These are phyloP conservation scores for Forsythia viridissima DNA, from an alignment of 257 asterid genomes.

Conservation along the genomic window DNA sequence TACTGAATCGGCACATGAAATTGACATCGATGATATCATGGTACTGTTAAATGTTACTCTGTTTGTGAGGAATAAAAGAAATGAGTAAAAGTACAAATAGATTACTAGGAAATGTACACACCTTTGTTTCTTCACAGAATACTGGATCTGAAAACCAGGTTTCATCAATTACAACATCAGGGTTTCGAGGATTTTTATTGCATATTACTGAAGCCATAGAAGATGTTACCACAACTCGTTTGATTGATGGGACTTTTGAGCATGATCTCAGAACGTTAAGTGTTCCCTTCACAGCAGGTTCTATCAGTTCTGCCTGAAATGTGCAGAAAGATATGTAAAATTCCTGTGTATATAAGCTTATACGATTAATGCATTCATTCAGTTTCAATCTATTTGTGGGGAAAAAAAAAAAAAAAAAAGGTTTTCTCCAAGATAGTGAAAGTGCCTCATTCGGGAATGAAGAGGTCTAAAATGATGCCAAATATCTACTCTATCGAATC, in stretches of 20 bases:
- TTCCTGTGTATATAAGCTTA: not conserved
- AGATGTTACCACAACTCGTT: conserved; percentile 56
- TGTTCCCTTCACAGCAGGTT: conserved; percentile 62
- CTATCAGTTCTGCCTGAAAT: conserved; percentile 41
- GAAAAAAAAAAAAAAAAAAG: too few species aligned
- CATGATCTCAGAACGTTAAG: conserved; percentile 55
- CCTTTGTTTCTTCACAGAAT: conserved; percentile 42
- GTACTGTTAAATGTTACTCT: not conserved
- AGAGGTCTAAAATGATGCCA: too few species aligned
- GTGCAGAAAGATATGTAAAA: not conserved
- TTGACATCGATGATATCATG: not conserved
- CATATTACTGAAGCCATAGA: conserved; percentile 35
- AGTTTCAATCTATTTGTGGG: too few species aligned
- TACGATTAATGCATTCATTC: not conserved
- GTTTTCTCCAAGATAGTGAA: not conserved
- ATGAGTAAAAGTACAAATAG: not conserved
- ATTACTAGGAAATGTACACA: not conserved
- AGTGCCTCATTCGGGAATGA: too few species aligned
- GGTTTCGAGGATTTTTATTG: conserved; percentile 22
- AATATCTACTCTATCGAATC: too few species aligned
- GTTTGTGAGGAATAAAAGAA: not conserved
- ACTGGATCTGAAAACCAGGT: conserved; percentile 51
- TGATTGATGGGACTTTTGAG: conserved; percentile 30
- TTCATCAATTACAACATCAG: conserved; percentile 43
- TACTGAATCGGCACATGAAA: too few species aligned